Evolutionary conservation across 495 filamentous ascomycete species (phyloP).

Genomic region (Xylaria palmicola): DNA sequence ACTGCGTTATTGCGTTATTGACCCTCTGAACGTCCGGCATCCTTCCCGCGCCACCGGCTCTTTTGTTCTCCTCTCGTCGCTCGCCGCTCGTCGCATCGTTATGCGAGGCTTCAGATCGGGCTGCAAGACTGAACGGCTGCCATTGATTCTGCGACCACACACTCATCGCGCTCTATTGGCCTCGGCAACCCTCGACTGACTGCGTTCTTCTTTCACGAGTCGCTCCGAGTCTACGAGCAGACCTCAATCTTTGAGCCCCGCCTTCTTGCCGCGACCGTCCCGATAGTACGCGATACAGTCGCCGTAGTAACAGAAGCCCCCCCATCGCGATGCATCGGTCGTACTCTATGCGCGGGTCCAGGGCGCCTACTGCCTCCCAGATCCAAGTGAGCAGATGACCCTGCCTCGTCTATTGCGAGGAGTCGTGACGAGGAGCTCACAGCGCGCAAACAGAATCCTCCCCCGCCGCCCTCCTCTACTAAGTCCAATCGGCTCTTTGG

Average conservation of each 20-base stretch:
- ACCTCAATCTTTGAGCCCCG: slow-evolving; percentile 3
- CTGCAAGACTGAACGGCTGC: neutral
- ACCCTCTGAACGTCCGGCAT: neutral
- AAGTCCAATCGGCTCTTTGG: slow-evolving; percentile 90
- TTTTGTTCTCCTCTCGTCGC: no score
- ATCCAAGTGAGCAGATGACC: slow-evolving; percentile 38
- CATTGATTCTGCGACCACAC: neutral
- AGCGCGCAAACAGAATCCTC: slow-evolving; percentile 70
- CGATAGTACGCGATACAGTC: neutral
- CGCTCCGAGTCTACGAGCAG: neutral
- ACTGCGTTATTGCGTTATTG: no score
- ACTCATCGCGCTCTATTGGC: neutral
- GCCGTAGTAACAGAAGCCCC: neutral
- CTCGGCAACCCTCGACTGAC: neutral
- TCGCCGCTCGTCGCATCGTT: slow-evolving; percentile 3
- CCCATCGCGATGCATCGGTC: slow-evolving; percentile 81
- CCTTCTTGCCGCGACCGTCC: slow-evolving; percentile 1
- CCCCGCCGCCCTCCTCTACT: slow-evolving; percentile 85
- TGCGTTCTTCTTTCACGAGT: neutral
- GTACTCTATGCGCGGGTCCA: slow-evolving; percentile 96
- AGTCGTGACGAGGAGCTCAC: slow-evolving; percentile 15
- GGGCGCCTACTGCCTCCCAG: slow-evolving; percentile 75
- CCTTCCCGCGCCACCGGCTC: neutral
- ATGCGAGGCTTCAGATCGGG: neutral
- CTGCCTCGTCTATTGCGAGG: neutral